These are phyloP conservation scores for Pyronema domesticum DNA, from an alignment of 495 filamentous ascomycete species.

Conservation along the genomic window DNA sequence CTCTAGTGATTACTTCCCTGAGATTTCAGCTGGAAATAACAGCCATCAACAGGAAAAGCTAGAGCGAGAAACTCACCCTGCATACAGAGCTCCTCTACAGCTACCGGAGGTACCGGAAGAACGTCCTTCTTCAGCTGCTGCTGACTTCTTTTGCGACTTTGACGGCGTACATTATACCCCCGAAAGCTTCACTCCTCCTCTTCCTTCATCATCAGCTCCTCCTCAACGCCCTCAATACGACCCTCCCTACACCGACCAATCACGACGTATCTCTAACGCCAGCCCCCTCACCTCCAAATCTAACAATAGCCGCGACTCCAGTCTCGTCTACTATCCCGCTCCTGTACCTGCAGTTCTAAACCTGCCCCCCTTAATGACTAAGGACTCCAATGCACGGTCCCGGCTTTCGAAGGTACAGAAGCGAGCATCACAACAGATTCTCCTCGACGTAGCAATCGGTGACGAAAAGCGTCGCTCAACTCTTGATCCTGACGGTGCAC, in stretches of 20 bases:
- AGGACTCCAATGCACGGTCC: neutral
- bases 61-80: neutral
- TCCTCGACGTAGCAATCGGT: slow-evolving; percentile 21
- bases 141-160: slow-evolving; percentile 66
- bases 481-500: slow-evolving; percentile 8
- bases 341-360: slow-evolving; percentile 88
- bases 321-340: slow-evolving; percentile 86
- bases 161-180: slow-evolving; percentile 70
- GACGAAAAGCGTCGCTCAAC: slow-evolving; percentile 15
- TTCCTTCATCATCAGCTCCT: slow-evolving; percentile 12
- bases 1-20: no score
- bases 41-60: neutral
- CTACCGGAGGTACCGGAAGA: neutral
- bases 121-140: slow-evolving; percentile 1
- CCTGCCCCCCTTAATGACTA: slow-evolving; percentile 45
- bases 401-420: slow-evolving; percentile 2
- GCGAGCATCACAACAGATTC: slow-evolving; percentile 2
- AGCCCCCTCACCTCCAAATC: neutral
- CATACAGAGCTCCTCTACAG: neutral
- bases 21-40: no score
- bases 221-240: slow-evolving; percentile 20
- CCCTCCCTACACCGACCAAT: slow-evolving; percentile 26
- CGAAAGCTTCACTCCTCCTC: slow-evolving; percentile 10
- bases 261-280: slow-evolving; percentile 1
- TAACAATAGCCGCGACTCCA: slow-evolving; percentile 1